Evolutionary conservation across 768 basidiomycete genomes (phyloP).

Genomic region (Suillus tomentosus): DNA sequence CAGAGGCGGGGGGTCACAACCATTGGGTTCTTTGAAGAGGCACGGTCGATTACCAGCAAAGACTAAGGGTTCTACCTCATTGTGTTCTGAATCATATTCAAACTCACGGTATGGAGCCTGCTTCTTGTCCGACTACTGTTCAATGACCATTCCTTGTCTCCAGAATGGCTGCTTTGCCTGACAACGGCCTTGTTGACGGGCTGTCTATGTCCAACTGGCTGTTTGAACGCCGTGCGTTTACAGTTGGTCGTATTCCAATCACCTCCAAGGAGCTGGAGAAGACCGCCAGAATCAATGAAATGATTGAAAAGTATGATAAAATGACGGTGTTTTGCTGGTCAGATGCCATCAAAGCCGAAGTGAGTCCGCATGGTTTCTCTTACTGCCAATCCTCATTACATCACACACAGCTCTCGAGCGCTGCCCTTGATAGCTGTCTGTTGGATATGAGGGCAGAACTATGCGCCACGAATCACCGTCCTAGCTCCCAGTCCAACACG

Average conservation of each 20-base stretch:
- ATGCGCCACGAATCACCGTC: not conserved
- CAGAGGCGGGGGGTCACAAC: not conserved
- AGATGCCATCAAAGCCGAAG: not conserved
- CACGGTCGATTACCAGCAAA: not conserved
- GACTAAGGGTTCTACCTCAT: not conserved
- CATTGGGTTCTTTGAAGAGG: not conserved
- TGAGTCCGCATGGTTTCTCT: not conserved
- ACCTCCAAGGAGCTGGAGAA: too few species aligned
- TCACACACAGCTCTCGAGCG: not conserved
- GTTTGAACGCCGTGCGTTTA: slow-evolving; percentile 4
- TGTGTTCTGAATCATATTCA: not conserved
- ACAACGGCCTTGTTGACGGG: not conserved
- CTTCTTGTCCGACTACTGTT: not conserved
- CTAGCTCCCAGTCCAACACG: too few species aligned
- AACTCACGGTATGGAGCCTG: not conserved
- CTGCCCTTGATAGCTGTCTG: not conserved
- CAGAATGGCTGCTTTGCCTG: not conserved
- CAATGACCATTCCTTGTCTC: not conserved
- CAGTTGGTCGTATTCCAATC: not conserved
- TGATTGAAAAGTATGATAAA: not conserved
- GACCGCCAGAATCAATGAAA: not conserved
- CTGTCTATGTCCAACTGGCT: slow-evolving; percentile 4
- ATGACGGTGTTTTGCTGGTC: slow-evolving; percentile 10
- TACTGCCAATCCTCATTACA: not conserved
- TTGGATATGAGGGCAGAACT: not conserved